Base-by-base conservation (phyloP, 2,329 filamentous ascomycete species). In the Aphanoascus verrucosus region DNA sequence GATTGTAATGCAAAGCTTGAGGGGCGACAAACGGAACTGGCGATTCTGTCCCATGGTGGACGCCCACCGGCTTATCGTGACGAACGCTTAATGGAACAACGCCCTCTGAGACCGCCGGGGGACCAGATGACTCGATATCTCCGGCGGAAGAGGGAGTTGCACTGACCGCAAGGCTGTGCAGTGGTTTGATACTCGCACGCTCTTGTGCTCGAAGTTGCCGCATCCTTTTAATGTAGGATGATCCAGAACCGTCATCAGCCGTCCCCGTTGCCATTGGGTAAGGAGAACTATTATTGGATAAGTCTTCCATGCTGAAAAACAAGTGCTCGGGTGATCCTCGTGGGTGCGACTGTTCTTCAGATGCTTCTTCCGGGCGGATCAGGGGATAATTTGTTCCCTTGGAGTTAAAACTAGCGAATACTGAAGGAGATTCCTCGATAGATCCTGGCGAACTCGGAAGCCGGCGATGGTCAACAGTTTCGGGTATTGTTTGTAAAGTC, bases 101-200 rank as follows among this genome's bases (percentile, higher is more conserved):
- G 20, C 56, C 61, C 54, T 68, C 65, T 0, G 66, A 64, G 1
- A 64, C 51, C 32, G 64, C 53, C 9, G 59, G 54, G 23, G 65
- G 60, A 1, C 56, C 58, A 7, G 61, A 60, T 43, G 69, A 60
- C 35, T 71, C 67, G 34, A 72, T 69, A 61, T 71, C 69, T 5
- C 64, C 68, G 3, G 65, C 62, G 31, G 69, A 71, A n/a, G 70
- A 72, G n/a, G 70, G 68, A 5, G 69, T 72, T n/a, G 56, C 63
- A 23, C 66, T 68, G n/a, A 59, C 53, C 44, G 61, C 62, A n/a
- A 55, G 55, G 41, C 52, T 58, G 49, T 61, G 61, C 19, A 58
- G 50, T 20, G 60, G 46, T 7, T 54, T 57, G n/a, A 50, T 49
- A 47, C 58, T 62, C 23, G 63, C 62, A n/a, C 57, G 58, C 32